These are phyloP conservation scores for Zancudomyces culisetae DNA, from an alignment of 371 early-diverging fungal species.

Conservation along the genomic window DNA sequence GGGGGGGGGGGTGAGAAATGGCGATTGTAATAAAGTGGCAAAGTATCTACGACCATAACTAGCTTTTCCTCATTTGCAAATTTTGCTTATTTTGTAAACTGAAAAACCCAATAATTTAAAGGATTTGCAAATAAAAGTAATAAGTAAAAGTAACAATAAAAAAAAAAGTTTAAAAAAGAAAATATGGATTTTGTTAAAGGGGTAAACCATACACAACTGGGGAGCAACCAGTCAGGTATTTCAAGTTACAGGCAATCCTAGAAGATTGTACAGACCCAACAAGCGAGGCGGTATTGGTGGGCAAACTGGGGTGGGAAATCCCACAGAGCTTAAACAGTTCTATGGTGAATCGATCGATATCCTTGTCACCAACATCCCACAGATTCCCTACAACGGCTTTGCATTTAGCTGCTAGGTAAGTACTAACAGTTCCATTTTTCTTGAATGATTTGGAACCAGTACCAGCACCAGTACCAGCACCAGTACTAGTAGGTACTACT, in stretches of 20 bases:
- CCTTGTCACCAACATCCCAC: conserved; percentile 99
- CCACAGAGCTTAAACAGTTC: conserved; percentile 53
- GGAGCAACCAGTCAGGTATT: conserved; percentile 85
- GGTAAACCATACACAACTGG: conserved; percentile 94
- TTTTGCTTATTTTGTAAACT: too few relatives aligned
- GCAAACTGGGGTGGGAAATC: conserved; percentile 14
- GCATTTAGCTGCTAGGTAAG: neutral
- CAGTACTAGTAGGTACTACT: neutral
- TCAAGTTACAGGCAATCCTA: conserved; percentile 53
- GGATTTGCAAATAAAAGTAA: too few relatives aligned
- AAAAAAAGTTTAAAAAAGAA: conserved; percentile 1
- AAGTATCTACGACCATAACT: neutral
- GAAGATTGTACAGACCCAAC: conserved; percentile 46
- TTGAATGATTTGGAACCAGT: conserved; percentile 69
- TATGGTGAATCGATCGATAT: conserved; percentile 78
- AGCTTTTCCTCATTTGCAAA: too few relatives aligned
- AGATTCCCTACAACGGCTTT: conserved; percentile 74
- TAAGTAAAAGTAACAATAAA: too few relatives aligned
- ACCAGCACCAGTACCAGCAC: conserved; percentile 56
- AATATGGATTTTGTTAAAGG: conserved; percentile 23
- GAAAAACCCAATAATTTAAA: too few relatives aligned
- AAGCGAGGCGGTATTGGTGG: neutral
- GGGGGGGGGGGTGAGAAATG: neutral
- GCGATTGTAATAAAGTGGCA: neutral
- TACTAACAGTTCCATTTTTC: conserved; percentile 35